Percentiles rank a stretch among this genome's conserved stretches.
These are phyloP conservation scores for Penicillium concentricum DNA, from an alignment of 2,329 filamentous ascomycete species.

Conservation along the genomic window DNA sequence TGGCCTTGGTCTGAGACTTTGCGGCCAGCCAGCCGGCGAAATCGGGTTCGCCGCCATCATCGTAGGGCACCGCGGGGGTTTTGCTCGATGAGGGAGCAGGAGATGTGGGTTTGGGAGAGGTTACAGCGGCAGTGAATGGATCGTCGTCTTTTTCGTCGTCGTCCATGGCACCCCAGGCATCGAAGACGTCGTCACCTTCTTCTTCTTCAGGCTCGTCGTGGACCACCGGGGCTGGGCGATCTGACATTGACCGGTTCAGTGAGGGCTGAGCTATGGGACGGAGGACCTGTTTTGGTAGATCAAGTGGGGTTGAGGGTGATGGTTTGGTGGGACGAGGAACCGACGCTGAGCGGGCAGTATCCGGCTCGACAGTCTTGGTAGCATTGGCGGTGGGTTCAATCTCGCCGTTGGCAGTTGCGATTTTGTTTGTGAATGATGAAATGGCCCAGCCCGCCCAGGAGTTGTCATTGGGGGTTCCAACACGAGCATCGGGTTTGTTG, in stretches of 20 bases:
- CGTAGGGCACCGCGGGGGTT: slow-evolving; percentile 58
- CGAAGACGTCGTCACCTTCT: slow-evolving; percentile 62
- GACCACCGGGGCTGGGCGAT: slow-evolving; percentile 37
- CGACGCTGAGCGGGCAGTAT: slow-evolving; percentile 47
- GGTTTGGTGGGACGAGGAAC: slow-evolving; percentile 45
- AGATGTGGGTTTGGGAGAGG: slow-evolving; percentile 27
- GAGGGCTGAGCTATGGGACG: slow-evolving; percentile 29
- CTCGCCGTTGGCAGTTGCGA: slow-evolving; percentile 79
- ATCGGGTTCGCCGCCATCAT: slow-evolving; percentile 86
- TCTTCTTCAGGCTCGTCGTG: slow-evolving; percentile 47
- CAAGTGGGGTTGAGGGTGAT: slow-evolving; percentile 27
- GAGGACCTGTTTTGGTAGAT: slow-evolving; percentile 23
- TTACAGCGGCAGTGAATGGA: slow-evolving; percentile 33
- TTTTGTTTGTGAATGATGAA: slow-evolving; percentile 95
- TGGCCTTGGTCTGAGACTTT: slow-evolving; percentile 71
- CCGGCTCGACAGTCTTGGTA: slow-evolving; percentile 44
- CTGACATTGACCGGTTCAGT: slow-evolving; percentile 43
- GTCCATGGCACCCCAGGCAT: slow-evolving; percentile 71
- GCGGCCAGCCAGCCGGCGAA: slow-evolving; percentile 94
- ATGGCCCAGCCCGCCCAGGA: slow-evolving; percentile 97
- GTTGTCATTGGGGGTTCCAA: slow-evolving; percentile 71
- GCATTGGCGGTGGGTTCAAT: slow-evolving; percentile 65
- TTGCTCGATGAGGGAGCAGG: slow-evolving; percentile 30
- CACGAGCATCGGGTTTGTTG: slow-evolving; percentile 60
- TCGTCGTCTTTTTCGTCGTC: slow-evolving; percentile 53